phyloP scores from a whole-genome alignment of 1,139 yeast genomes.

The Zygoascus hellenicus region DNA sequence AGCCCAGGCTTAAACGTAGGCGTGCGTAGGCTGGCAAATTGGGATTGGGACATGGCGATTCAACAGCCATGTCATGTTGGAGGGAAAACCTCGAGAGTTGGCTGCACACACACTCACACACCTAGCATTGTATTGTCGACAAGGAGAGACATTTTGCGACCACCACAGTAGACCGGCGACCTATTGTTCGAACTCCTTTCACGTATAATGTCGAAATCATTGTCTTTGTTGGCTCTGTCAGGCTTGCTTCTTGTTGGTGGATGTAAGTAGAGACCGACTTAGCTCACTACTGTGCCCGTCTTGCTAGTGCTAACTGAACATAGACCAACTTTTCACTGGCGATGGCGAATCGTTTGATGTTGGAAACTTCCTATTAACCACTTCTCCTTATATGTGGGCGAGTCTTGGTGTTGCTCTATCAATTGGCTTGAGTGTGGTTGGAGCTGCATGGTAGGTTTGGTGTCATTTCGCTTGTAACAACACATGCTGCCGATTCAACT shows the following conservation, averaged over 20 bases:
- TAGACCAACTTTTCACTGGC: constrained; percentile 80
- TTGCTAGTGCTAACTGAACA: background rate
- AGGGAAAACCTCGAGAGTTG: background rate
- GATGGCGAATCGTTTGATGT: constrained; percentile 87
- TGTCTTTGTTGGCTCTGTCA: constrained; percentile 10
- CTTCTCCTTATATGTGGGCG: constrained; percentile 98
- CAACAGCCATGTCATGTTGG: too few relatives aligned
- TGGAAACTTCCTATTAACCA: constrained; percentile 76
- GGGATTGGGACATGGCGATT: too few relatives aligned
- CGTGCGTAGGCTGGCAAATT: too few relatives aligned
- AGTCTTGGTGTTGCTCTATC: constrained; percentile 85
- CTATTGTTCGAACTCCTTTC: background rate
- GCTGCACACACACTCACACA: background rate
- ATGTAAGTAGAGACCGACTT: too few relatives aligned
- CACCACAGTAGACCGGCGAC: background rate
- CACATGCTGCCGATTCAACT: background rate
- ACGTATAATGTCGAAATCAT: constrained; percentile 9
- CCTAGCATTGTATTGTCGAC: background rate
- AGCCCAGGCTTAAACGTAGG: too few relatives aligned
- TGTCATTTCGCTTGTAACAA: background rate
- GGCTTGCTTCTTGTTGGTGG: constrained; percentile 26
- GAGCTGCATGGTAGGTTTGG: constrained; percentile 78
- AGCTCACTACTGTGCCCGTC: too few relatives aligned
- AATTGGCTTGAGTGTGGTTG: constrained; percentile 90
- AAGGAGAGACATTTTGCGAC: background rate